Evolutionary conservation across 306 rosid genomes (phyloP).

Genomic region (Cucumis cinereus): DNA sequence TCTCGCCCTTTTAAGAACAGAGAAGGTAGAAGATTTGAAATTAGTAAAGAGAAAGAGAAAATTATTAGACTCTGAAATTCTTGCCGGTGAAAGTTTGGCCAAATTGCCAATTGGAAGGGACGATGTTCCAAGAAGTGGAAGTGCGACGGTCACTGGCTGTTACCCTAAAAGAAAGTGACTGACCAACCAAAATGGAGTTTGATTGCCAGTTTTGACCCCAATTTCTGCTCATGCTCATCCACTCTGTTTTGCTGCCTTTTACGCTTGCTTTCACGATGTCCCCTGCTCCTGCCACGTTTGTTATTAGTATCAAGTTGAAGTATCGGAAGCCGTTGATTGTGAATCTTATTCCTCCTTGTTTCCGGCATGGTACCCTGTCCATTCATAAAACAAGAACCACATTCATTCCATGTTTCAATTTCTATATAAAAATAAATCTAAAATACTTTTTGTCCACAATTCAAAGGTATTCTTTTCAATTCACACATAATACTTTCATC

Average conservation of each 20-base stretch:
- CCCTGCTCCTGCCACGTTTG: slow-evolving; percentile 85
- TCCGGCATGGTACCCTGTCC: slow-evolving; percentile 55
- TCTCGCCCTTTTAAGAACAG: too few species aligned
- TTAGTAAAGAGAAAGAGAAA: neutral
- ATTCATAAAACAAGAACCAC: neutral
- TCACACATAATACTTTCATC: too few species aligned
- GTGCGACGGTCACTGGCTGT: slow-evolving; percentile 61
- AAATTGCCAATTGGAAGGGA: slow-evolving; percentile 62
- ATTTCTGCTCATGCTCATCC: slow-evolving; percentile 75
- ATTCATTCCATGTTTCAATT: too few species aligned
- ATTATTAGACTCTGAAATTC: slow-evolving; percentile 39
- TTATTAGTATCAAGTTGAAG: slow-evolving; percentile 68
- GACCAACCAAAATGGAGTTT: slow-evolving; percentile 35
- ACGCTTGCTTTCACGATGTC: slow-evolving; percentile 45
- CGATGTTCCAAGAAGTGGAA: slow-evolving; percentile 56
- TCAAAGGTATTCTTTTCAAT: too few species aligned
- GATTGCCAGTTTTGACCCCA: slow-evolving; percentile 96
- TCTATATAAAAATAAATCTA: too few species aligned
- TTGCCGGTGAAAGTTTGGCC: slow-evolving; percentile 74
- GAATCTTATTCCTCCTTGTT: slow-evolving; percentile 64
- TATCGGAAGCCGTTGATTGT: slow-evolving; percentile 64
- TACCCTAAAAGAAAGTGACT: slow-evolving; percentile 72
- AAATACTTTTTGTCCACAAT: too few species aligned
- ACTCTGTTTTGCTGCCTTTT: slow-evolving; percentile 48
- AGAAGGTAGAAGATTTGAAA: too few species aligned